Percentiles rank a stretch among this genome's conserved stretches.
Conservation (phyloP, 2,329 filamentous ascomycete species). For the Scedosporium minutisporum region DNA sequence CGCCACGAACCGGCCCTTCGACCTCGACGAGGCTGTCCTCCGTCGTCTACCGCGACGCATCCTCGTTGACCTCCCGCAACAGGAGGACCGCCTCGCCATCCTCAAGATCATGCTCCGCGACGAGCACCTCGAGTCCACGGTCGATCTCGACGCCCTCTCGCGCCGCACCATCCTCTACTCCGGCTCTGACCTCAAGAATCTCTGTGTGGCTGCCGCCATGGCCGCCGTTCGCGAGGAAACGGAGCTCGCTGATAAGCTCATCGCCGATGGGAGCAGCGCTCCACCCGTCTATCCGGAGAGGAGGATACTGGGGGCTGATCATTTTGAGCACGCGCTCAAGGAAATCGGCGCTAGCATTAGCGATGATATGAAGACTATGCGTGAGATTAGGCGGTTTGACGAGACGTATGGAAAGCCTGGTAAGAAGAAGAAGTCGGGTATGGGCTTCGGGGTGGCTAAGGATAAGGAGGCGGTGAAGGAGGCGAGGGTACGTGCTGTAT, state of each 20-base stretch:
- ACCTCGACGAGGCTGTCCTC: constrained; percentile 80
- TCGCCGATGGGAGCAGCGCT: constrained; percentile 13
- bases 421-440: constrained; percentile 45
- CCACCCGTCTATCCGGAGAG: constrained; percentile 52
- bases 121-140: constrained; percentile 51
- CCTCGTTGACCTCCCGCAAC: constrained; percentile 62
- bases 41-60: constrained; percentile 65
- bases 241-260: constrained; percentile 25
- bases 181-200: constrained; percentile 74
- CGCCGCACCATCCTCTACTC: constrained; percentile 67
- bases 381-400: constrained; percentile 87
- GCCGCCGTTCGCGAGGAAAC: constrained; percentile 69
- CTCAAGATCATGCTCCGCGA: constrained; percentile 61
- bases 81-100: constrained; percentile 57
- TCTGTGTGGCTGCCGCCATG: constrained; percentile 71
- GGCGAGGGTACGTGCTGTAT: constrained; percentile 29
- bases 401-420: constrained; percentile 64
- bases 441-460: constrained; percentile 48
- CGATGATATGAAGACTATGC: constrained; percentile 83
- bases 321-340: constrained; percentile 77
- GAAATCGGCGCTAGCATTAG: constrained; percentile 90
- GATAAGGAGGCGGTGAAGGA: constrained; percentile 30
- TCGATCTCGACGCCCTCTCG: constrained; percentile 55
- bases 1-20: constrained; percentile 89
- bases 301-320: constrained; percentile 44